Conservation (phyloP, 2,329 filamentous ascomycete genomes). For the Diplocarpon mali region DNA sequence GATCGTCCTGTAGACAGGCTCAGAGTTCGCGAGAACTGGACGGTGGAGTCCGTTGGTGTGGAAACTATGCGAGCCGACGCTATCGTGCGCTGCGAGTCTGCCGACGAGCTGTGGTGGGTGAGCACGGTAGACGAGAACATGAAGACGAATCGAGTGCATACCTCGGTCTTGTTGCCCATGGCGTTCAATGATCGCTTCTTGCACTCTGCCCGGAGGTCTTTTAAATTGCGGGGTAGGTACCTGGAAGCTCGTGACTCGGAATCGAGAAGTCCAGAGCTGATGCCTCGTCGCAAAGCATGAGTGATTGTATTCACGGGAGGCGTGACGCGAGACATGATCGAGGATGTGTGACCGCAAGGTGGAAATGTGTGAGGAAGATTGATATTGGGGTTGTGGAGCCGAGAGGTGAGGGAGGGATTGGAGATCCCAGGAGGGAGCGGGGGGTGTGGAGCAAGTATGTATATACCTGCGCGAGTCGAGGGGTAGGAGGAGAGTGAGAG, state of each 20-base stretch:
- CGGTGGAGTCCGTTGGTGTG: slow-evolving; percentile 20
- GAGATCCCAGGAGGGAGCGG: no score
- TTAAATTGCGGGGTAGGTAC: slow-evolving; percentile 22
- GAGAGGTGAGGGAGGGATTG: slow-evolving; percentile 1
- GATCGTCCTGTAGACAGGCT: slow-evolving; percentile 31
- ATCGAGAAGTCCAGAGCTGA: slow-evolving; percentile 19
- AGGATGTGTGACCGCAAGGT: background rate
- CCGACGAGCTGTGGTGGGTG: slow-evolving; percentile 19
- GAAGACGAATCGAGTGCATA: slow-evolving; percentile 4
- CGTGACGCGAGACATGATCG: slow-evolving; percentile 25
- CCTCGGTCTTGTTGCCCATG: slow-evolving; percentile 22
- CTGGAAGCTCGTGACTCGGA: slow-evolving; percentile 15
- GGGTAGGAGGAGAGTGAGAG: no score
- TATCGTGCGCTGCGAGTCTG: slow-evolving; percentile 19
- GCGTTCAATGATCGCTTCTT: slow-evolving; percentile 18
- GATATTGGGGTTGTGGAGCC: background rate
- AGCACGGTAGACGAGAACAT: background rate
- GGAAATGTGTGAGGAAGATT: slow-evolving; percentile 3
- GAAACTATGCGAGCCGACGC: slow-evolving; percentile 15
- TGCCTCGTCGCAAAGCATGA: slow-evolving; percentile 15
- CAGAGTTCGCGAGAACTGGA: slow-evolving; percentile 28
- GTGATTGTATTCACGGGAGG: slow-evolving; percentile 23
- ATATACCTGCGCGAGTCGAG: no score
- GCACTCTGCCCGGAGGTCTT: slow-evolving; percentile 21
- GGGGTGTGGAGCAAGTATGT: background rate